Evolutionary conservation across 805 yeast genomes (phyloP), one percentile per base, ranked within the genome.

Genomic region (Zygotorulaspora chibaensis): DNA sequence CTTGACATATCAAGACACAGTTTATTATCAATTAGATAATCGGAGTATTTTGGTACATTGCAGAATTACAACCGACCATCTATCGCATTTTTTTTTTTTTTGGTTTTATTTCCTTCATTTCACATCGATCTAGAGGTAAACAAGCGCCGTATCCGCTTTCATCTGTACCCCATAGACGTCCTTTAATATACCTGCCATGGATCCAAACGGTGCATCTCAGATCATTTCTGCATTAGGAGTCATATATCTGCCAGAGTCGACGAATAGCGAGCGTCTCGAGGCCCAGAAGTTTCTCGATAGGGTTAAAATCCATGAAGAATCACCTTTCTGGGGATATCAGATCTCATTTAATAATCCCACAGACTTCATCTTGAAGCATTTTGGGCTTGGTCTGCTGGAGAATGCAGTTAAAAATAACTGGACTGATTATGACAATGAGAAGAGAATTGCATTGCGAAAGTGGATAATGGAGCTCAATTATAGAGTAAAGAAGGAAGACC

Each of bases 251-350:
- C 79, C 89, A 13, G 73, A 72, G 48, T 75, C 89, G 2, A 63
- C 77, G 33, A 86, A 87, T 59, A 67, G 66, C 3, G 75, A 77
- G 41, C 71, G 85, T 27, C 71, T 72, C 38, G 74, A 75, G 46
- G 84, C 84, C 7, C 84, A 80, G 57, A 57, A 65, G 62, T 87
- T 87, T 54, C 71, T 93, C 27, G 96, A 89, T 55, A 71, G 79
- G 9, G 78, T 91, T 20, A 90, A 87, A 60, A 68, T 73, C 36
- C 81, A 84, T 50, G 85, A 83, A 8, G 95, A 90, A 61, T 83
- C 95, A 16, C 97, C 99, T 0, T 79, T 71, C 50, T 88, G 96
- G 90, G 97, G 97, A 2, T 91, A 83, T 66, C 88, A 85, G 62
- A 74, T 93, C 47, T 88, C 96, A 1, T 61, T 79, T 20, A 80